Percentiles rank a stretch among this genome's conserved stretches.
phyloP scores from a whole-genome alignment of 371 early-diverging fungal species.

The Mucor plumbeus region DNA sequence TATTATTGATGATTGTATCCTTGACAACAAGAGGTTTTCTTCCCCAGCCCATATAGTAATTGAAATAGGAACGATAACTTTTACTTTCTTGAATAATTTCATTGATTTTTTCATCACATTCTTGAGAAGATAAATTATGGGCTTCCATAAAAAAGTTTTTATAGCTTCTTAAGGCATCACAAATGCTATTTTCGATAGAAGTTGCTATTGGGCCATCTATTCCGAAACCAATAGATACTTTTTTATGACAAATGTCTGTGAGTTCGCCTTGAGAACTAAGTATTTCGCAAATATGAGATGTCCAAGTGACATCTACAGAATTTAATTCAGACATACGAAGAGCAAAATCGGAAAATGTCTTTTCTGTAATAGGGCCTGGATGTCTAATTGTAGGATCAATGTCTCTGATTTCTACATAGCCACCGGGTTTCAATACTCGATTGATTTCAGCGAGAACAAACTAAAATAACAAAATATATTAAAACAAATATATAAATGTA shows the following conservation, averaged over 20 bases:
- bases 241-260: conserved; percentile 43
- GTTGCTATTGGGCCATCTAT: conserved; percentile 21
- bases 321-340: conserved; percentile 13
- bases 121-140: conserved; percentile 6
- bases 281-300: conserved; percentile 27
- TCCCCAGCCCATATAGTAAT: conserved; percentile 46
- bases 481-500: too few species aligned
- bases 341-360: conserved; percentile 23
- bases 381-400: conserved; percentile 54
- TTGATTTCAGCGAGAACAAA: conserved; percentile 29
- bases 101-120: conserved; percentile 17
- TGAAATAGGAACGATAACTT: conserved; percentile 28
- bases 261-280: conserved; percentile 27
- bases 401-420: conserved; percentile 60
- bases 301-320: conserved; percentile 41
- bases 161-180: conserved; percentile 16
- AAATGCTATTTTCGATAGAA: conserved; percentile 17
- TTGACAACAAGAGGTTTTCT: conserved; percentile 36
- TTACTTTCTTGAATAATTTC: conserved; percentile 23
- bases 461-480: conserved; percentile 9
- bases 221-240: conserved; percentile 29
- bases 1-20: not conserved
- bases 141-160: conserved; percentile 24
- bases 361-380: conserved; percentile 52
- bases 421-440: conserved; percentile 61